Conservation (phyloP, 163 green algal genomes). For the Chloromonas sp. region DNA sequence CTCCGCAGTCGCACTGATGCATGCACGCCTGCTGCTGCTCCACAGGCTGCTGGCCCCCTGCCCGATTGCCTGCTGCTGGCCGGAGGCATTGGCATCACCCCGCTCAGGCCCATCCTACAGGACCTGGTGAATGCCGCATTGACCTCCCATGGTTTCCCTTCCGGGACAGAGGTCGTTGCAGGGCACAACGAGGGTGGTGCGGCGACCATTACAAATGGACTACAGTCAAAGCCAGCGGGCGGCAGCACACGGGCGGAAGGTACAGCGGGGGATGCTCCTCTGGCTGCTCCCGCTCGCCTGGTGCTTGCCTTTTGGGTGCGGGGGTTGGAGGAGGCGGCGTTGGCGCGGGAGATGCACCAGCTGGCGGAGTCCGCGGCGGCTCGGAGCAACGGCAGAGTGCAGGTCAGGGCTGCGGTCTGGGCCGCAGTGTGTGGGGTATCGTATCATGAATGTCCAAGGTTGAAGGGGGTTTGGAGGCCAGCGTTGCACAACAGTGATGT, state of each 20-base stretch:
- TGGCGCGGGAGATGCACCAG: neutral
- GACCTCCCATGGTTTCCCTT: neutral
- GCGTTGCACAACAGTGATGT: neutral
- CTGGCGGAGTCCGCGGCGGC: too few species aligned
- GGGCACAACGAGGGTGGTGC: too few species aligned
- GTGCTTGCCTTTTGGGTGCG: slow-evolving; percentile 10
- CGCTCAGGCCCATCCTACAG: slow-evolving; percentile 26
- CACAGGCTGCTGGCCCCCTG: neutral
- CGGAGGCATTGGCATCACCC: slow-evolving; percentile 35
- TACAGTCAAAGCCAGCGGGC: too few species aligned
- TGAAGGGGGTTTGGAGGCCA: slow-evolving; percentile 2
- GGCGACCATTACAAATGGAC: too few species aligned
- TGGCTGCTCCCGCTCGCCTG: neutral
- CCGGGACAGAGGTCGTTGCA: neutral
- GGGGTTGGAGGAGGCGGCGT: neutral
- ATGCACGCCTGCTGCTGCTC: neutral
- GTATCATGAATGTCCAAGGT: too few species aligned
- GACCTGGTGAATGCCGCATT: slow-evolving; percentile 3
- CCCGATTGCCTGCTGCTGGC: slow-evolving; percentile 23
- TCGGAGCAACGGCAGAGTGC: too few species aligned
- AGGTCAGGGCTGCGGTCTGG: too few species aligned
- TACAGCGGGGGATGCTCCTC: too few species aligned
- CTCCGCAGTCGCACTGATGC: neutral
- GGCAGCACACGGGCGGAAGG: too few species aligned
- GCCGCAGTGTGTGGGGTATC: too few species aligned